Evolutionary conservation across 139 green algal genomes (phyloP), one percentile per base, ranked within the genome.

Genomic region (Trebouxia sp.): DNA sequence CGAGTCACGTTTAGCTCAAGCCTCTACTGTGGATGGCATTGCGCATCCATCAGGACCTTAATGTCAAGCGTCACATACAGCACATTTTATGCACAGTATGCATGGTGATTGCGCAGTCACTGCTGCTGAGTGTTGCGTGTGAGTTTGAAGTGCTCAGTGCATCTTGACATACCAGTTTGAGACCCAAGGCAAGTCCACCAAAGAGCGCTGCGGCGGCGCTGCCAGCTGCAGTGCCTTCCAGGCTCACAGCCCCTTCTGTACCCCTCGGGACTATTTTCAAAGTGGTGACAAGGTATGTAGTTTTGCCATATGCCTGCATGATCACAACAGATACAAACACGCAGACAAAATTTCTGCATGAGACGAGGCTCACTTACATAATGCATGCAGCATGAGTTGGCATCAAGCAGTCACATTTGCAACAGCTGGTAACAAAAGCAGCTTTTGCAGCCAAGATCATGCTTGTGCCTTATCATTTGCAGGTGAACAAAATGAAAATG

Each of bases 171-270:
- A 94, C 91, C 86, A 94, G 92, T 0, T 87, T 82, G 1, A 90
- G 32, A 2, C 35, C 77, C 10, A 92, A 11, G 9, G 91, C 89
- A 0, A 93, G 11, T 3, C 10, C 80, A 0, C 91, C 75, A 82
- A 96, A 94, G 0, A 85, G 39, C 0, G 89, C 50, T 5, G 92
- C 91, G 17, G 94, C 94, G 0, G 37, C 85, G 11, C 93, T 9
- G 5, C 96, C 96, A 5, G 95, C 95, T 0, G 85, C 37, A 0
- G 96, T 98, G 0, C 96, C 96, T 84, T 99, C 96, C n/a, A 93
- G 26, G 79, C 92, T 97, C 0, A 99, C 92, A 5, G 96, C 96
- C 0, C 96, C 96, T 79, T 99, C 96, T 2, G 96, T 99, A 24
- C 96, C 96, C 12, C 95, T 88, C 1, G 95, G 93, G 48, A 99